Percentiles rank a stretch among this genome's conserved stretches.
These are phyloP conservation scores for Chloris gayana DNA, from an alignment of 176 grass and related monocot genomes.

Conservation along the genomic window DNA sequence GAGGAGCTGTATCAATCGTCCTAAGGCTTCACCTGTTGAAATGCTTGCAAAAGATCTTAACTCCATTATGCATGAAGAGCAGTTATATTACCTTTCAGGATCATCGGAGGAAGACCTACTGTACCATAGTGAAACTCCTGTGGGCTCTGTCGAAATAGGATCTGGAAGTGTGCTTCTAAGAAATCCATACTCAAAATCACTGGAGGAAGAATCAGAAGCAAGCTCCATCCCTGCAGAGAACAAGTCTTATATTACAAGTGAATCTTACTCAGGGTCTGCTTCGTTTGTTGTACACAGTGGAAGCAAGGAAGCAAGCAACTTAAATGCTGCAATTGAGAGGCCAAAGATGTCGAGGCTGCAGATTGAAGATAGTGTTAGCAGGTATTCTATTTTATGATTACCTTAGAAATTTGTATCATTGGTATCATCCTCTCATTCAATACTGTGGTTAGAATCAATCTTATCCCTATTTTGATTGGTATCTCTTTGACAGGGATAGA, in stretches of 20 bases:
- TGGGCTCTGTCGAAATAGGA: constrained; percentile 80
- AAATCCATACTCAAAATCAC: constrained; percentile 65
- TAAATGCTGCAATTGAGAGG: constrained; percentile 28
- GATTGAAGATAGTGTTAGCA: constrained; percentile 40
- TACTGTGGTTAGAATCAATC: constrained; percentile 12
- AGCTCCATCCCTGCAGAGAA: constrained; percentile 82
- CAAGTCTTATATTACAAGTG: constrained; percentile 60
- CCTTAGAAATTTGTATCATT: constrained; percentile 11
- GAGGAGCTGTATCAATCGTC: constrained; percentile 58
- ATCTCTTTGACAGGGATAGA: constrained; percentile 49
- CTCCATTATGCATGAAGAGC: constrained; percentile 78
- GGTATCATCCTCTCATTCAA: constrained; percentile 16
- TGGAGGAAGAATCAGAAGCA: constrained; percentile 93
- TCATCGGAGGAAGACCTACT: constrained; percentile 80
- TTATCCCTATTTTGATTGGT: constrained; percentile 12
- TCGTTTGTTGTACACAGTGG: constrained; percentile 51
- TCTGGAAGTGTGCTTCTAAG: constrained; percentile 88
- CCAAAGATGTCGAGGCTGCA: constrained; percentile 34
- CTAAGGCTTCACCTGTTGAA: constrained; percentile 68
- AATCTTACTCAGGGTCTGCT: constrained; percentile 52
- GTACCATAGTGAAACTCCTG: constrained; percentile 67
- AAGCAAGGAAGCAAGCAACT: constrained; percentile 46
- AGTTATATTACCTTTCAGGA: constrained; percentile 57
- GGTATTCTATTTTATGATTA: constrained; percentile 45
- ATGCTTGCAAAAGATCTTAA: constrained; percentile 87